phyloP scores from a whole-genome alignment of 257 asterid species.

The Jasminum sambac region DNA sequence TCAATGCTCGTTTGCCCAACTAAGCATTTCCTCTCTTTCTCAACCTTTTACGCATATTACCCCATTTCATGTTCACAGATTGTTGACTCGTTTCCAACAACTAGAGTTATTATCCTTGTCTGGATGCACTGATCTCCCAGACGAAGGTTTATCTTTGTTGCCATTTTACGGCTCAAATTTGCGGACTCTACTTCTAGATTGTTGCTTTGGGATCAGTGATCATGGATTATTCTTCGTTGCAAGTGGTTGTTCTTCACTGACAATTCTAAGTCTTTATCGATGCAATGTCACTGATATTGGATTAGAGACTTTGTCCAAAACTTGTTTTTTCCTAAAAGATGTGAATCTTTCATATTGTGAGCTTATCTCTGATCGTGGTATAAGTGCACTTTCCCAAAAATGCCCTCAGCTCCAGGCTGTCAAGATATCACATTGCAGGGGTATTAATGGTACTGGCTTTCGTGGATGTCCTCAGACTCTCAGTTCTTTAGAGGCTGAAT shows the following conservation, averaged over 20 bases:
- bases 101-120: conserved; percentile 58
- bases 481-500: conserved; percentile 54
- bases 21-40: conserved; percentile 38
- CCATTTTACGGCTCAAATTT: conserved; percentile 41
- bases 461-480: conserved; percentile 56
- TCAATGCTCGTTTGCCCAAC: conserved; percentile 47
- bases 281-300: conserved; percentile 66
- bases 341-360: conserved; percentile 63
- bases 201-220: conserved; percentile 59
- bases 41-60: conserved; percentile 32
- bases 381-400: conserved; percentile 42
- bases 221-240: conserved; percentile 51
- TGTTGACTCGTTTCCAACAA: conserved; percentile 52
- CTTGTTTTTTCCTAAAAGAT: conserved; percentile 44
- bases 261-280: conserved; percentile 60
- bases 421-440: conserved; percentile 53
- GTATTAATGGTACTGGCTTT: conserved; percentile 60
- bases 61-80: conserved; percentile 42
- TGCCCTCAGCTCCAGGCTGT: conserved; percentile 52
- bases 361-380: conserved; percentile 55
- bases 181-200: conserved; percentile 49
- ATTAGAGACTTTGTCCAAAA: conserved; percentile 45
- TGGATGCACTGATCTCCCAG: conserved; percentile 66
- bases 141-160: conserved; percentile 51
- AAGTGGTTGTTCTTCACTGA: conserved; percentile 53